Evolutionary conservation across 129 eudicot genomes (phyloP), one percentile per base, ranked within the genome.

Genomic region (Helianthus tuberosus): DNA sequence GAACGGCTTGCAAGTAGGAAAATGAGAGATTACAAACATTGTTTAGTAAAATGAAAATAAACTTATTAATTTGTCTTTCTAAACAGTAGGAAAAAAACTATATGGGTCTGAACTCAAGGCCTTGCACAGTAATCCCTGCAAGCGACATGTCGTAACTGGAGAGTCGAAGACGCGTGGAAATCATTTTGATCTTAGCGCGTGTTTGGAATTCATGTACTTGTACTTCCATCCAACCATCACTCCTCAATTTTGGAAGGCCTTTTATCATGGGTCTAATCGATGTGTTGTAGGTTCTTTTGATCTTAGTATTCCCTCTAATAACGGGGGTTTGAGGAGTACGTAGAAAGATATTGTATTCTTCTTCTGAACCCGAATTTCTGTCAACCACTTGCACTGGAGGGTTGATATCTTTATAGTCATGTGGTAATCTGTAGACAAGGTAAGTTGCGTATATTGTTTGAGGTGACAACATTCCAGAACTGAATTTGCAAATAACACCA

Each of bases 371-470:
- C 0, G 39, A 58, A 11, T 25, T 11, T 27, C 5, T 14, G 13
- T 62, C 46, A 35, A 32, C 46, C 67, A 62, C 67, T 62, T 32
- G 23, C 47, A 62, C 46, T 5, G 67, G 67, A 62, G 67, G 20
- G 11, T 32, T n/a, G 38, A 13, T 32, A 5, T 2, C 20, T 14
- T 35, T 13, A 13, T 58, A 36, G 11, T 14, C 23, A 32, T 62
- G 23, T 14, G 68, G 48, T 63, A 63, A 36, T 63, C 12, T 63
- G 68, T 63, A 63, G 48, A 63, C 49, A 35, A 63, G 68, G 68
- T 63, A 63, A 39, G 13, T 38, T 63, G 68, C 68, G n/a, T 62
- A 62, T 62, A 47, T 62, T 13, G 67, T 62, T 62, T 62, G 20
- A 32, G 46, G 12, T 5, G 68, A 63, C 27, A 63, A 15, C 48